These are phyloP conservation scores for Xerophyta viscosa DNA, from an alignment of 106 monocot genomes.

Conservation along the genomic window DNA sequence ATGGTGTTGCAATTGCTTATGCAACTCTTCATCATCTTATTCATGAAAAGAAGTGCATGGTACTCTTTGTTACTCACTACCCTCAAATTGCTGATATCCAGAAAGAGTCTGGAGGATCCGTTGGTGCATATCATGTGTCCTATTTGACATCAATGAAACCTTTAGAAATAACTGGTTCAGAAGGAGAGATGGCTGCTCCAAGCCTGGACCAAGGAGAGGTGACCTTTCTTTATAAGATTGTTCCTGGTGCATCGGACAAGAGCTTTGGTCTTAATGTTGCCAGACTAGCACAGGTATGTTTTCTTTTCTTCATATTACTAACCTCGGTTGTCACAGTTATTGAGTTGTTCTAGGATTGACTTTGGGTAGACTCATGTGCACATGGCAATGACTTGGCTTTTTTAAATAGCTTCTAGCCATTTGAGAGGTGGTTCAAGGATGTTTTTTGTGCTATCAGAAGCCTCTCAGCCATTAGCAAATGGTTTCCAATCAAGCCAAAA, in stretches of 20 bases:
- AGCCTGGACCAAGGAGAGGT: slow-evolving; percentile 28
- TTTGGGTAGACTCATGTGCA: no score
- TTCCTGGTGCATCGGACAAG: slow-evolving; percentile 73
- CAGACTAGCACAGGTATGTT: slow-evolving; percentile 80
- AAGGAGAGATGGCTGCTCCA: slow-evolving; percentile 11
- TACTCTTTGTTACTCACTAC: slow-evolving; percentile 96
- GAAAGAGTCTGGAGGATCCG: slow-evolving; percentile 52
- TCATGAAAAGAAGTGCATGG: slow-evolving; percentile 58
- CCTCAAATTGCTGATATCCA: slow-evolving; percentile 72
- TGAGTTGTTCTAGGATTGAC: no score
- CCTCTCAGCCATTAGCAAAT: not conserved
- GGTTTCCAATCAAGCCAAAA: no score
- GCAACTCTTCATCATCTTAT: slow-evolving; percentile 74
- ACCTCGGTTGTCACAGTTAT: no score
- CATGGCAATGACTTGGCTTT: no score
- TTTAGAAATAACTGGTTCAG: slow-evolving; percentile 14
- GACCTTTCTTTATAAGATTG: slow-evolving; percentile 90
- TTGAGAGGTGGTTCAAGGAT: not conserved
- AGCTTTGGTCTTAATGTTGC: slow-evolving; percentile 99
- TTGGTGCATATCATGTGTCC: slow-evolving; percentile 83
- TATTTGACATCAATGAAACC: slow-evolving; percentile 51
- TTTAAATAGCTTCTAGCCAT: not conserved
- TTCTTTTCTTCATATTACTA: no score
- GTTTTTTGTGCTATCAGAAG: not conserved
- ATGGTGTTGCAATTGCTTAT: slow-evolving; percentile 96